Percentiles rank a stretch among this genome's conserved stretches.
Conservation (phyloP, 148 eudicot genomes). For the Chenopodium album region DNA sequence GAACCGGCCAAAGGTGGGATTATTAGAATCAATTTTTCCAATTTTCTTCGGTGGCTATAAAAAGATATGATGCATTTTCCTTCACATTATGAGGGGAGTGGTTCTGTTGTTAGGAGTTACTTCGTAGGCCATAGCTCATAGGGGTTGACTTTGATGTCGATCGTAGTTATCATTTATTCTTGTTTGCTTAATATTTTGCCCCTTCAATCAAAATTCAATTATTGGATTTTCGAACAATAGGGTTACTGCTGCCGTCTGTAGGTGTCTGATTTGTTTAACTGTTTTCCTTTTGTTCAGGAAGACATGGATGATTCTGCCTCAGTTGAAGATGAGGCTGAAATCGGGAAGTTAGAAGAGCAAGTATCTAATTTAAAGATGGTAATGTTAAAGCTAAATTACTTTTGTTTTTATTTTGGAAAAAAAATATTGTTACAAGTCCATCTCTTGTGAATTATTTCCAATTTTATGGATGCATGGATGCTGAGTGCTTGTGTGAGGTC, state of each 20-base stretch:
- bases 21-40: too few species aligned
- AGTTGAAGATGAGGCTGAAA: constrained; percentile 52
- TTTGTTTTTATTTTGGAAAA: not conserved
- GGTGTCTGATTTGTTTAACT: not conserved
- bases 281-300: constrained; percentile 26
- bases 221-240: not conserved
- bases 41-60: too few species aligned
- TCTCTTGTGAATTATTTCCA: not conserved
- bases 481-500: not conserved
- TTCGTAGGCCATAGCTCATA: not conserved
- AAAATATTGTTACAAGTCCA: not conserved
- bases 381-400: constrained; percentile 6
- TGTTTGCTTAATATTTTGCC: not conserved
- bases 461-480: not conserved
- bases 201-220: not conserved
- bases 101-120: not conserved
- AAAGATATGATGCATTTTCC: not conserved
- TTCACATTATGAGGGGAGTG: not conserved
- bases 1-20: too few species aligned
- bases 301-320: constrained; percentile 37
- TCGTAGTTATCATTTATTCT: not conserved
- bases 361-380: constrained; percentile 62
- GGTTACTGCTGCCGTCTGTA: not conserved
- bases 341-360: constrained; percentile 63
- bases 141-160: not conserved